These are phyloP conservation scores for Talaromyces ruber DNA, from an alignment of 495 filamentous ascomycete species.

Conservation along the genomic window DNA sequence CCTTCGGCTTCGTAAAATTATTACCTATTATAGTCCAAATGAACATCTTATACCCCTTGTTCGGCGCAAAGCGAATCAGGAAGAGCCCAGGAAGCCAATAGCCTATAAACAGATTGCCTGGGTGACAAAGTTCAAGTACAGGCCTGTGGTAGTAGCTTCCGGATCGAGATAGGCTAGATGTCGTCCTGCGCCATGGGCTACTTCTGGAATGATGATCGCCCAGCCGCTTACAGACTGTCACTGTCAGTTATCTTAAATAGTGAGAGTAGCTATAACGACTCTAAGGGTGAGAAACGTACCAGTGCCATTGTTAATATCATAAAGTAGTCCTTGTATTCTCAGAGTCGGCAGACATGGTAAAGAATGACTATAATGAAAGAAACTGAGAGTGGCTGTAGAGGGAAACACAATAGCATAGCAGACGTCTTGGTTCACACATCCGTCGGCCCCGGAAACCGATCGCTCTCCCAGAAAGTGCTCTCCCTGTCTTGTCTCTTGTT, in stretches of 20 bases:
- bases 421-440: not conserved
- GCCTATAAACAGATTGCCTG: constrained; percentile 32
- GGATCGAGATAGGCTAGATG: constrained; percentile 21
- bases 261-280: not conserved
- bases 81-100: constrained; percentile 36
- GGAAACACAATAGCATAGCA: not conserved
- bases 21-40: constrained; percentile 21
- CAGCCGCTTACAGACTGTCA: constrained; percentile 19
- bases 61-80: constrained; percentile 29
- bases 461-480: not conserved
- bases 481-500: not conserved
- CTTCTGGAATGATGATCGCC: constrained; percentile 23
- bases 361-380: not conserved
- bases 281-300: constrained; percentile 8
- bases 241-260: not conserved
- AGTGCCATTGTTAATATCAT: constrained; percentile 27
- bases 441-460: not conserved
- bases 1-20: not conserved
- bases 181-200: constrained; percentile 31
- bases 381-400: not conserved
- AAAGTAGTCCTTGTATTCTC: constrained; percentile 19
- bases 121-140: constrained; percentile 36
- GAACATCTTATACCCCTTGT: constrained; percentile 22
- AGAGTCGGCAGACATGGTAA: not conserved
- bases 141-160: constrained; percentile 17